Percentiles rank a stretch among this genome's conserved stretches.
These are phyloP conservation scores for Fusarium incarnatum DNA, from an alignment of 2,329 filamentous ascomycete species.

Conservation along the genomic window DNA sequence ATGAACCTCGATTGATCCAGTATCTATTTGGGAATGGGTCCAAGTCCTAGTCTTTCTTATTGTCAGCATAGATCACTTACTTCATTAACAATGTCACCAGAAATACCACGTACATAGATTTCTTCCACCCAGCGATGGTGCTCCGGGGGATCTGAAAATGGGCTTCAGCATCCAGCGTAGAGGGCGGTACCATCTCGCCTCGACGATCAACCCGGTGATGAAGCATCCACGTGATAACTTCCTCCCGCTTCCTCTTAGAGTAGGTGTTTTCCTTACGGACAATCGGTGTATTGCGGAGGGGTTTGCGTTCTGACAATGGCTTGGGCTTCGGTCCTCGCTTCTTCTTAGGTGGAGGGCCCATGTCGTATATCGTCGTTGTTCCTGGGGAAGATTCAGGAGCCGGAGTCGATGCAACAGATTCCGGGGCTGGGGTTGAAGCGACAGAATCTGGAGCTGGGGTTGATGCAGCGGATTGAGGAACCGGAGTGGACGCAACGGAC, in stretches of 20 bases:
- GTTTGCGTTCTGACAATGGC: conserved; percentile 16
- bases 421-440: background rate
- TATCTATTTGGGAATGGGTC: conserved; percentile 14
- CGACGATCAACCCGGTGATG: conserved; percentile 1
- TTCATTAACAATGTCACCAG: background rate
- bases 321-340: conserved; percentile 27
- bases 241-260: conserved; percentile 20
- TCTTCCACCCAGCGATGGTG: conserved; percentile 26
- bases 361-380: background rate
- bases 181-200: conserved; percentile 14
- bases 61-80: background rate
- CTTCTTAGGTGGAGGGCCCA: conserved; percentile 9
- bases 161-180: conserved; percentile 10
- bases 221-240: conserved; percentile 24
- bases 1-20: background rate
- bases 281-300: conserved; percentile 9
- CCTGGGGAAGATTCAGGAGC: background rate
- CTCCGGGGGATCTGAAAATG: conserved; percentile 25
- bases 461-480: background rate
- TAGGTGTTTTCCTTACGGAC: conserved; percentile 23
- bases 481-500: background rate
- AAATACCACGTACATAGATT: background rate
- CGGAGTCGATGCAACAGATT: background rate
- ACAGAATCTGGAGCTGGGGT: background rate
- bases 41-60: background rate